Base-by-base conservation (phyloP, 768 basidiomycete genomes). In the Lactarius sp. region DNA sequence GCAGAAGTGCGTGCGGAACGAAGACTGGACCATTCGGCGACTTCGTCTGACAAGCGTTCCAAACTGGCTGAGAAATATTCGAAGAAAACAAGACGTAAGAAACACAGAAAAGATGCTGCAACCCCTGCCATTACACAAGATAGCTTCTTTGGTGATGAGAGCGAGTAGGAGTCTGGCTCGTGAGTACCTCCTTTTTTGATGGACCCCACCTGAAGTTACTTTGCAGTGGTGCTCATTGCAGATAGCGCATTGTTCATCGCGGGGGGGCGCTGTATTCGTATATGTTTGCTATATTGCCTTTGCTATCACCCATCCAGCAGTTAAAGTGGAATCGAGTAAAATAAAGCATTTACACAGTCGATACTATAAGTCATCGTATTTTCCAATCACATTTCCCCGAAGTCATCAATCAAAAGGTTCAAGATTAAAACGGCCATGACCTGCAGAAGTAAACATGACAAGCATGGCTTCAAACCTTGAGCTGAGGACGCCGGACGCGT, bases 391-490 rank as follows among this genome's bases (percentile, higher is more conserved):
- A 37, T 37, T 3, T 37, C 37, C 37, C 12, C 8, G 37, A 37
- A 37, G 37, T 37, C 37, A 37, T 41, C 41, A 12, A 12, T 12
- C 41, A 41, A 41, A 1, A 62, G 53, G 47, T 67, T 67, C 4
- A 59, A 56, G 7, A 73, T 52, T 16, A 60, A 27, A 27, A 27
- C 27, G 2, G 27, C 27, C 27, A 27, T 27, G 2, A 27, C 27
- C 27, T 27, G 27, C 27, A 27, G 2, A 27, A 27, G 27, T 27
- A 27, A 27, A 27, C 27, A 27, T 3, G 27, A 27, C 27, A 27
- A 27, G 27, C 27, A 27, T 59, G 6, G 67, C 71, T 59, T 71
- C 71, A 9, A 71, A 52, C 16, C 53, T 62, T 13, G 64, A 69
- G 3, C 49, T 31, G 16, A 71, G 58, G 13, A 61, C 54, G 3